These are phyloP conservation scores for Boletus rubropictus DNA, from an alignment of 768 basidiomycete genomes.

Conservation along the genomic window DNA sequence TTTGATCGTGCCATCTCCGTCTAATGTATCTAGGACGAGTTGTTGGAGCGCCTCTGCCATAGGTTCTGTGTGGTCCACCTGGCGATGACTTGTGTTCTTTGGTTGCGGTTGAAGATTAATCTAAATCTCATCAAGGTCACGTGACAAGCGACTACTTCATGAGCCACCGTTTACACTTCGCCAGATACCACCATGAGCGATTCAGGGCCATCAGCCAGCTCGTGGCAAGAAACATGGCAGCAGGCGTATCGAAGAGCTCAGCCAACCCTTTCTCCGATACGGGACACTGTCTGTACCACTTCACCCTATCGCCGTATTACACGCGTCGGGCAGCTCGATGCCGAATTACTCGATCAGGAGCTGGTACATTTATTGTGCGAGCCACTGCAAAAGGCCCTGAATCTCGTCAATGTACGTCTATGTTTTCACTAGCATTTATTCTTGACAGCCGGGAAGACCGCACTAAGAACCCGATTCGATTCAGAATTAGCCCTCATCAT, in stretches of 20 bases:
- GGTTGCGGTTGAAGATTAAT: no score
- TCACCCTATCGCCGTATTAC: constrained; percentile 44
- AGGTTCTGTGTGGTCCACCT: constrained; percentile 2
- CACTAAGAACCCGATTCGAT: constrained; percentile 57
- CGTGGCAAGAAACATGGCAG: constrained; percentile 43
- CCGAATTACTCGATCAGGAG: constrained; percentile 85
- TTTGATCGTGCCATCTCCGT: constrained; percentile 46
- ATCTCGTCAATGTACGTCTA: constrained; percentile 56
- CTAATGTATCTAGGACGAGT: constrained; percentile 68
- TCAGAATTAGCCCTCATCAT: constrained; percentile 71
- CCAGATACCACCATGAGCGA: constrained; percentile 13
- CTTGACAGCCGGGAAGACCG: constrained; percentile 38
- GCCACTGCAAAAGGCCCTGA: constrained; percentile 70
- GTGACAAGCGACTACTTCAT: neutral
- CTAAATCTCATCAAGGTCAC: constrained; percentile 21
- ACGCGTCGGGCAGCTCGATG: constrained; percentile 88
- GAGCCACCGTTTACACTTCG: neutral
- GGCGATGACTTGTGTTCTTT: neutral
- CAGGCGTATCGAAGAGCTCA: constrained; percentile 61
- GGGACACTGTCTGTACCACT: constrained; percentile 32
- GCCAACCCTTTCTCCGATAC: constrained; percentile 45
- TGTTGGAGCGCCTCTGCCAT: constrained; percentile 82
- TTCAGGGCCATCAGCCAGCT: constrained; percentile 1
- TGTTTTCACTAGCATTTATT: neutral
- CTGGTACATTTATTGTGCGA: constrained; percentile 76